Evolutionary conservation across 176 grass and related monocot genomes (phyloP), one percentile per base, ranked within the genome.

Genomic region (Urochloa ruziziensis): DNA sequence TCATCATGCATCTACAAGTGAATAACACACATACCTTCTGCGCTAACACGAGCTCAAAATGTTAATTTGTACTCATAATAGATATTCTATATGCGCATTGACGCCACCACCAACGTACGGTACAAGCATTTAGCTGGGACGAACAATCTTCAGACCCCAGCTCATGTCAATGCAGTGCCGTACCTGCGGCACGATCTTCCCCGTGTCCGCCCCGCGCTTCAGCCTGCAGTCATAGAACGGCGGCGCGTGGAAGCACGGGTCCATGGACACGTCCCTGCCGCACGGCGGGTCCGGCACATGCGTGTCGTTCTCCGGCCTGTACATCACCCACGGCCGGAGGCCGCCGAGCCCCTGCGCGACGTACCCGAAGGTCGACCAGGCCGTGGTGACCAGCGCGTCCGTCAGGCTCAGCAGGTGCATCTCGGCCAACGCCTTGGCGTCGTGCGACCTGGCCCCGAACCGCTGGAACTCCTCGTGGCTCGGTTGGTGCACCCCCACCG

Each of bases 331-430:
- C 3, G 88, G 86, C 80, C 8, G 84, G 15, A 88, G 3, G 25
- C 85, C 86, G n/a, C 40, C 80, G 43, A 96, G 70, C 11, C 90
- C 88, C 75, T 81, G 71, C 71, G 90, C 85, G 3, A 96, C 85
- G 69, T 96, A 93, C 33, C 93, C 90, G 42, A 96, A 91, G 36
- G 91, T 96, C 2, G 91, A 96, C 42, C n/a, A 24, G 3, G 71
- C 79, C 33, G 32, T 93, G 28, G 90, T 96, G 23, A 90, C 59
- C 65, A 96, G 68, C 59, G 16, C 69, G 19, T 91, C 89, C 47
- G 81, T 77, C 40, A 89, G 83, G 78, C 94, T 97, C 10, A 91
- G 62, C 73, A 90, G 75, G 46, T 89, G 94, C 0, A 97, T 94
- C 79, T 94, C 89, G 0, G 91, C 86, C 71, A 77, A 85, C 54